Evolutionary conservation across 768 basidiomycete species (phyloP).

Genomic region (Mycena sanguinolenta): DNA sequence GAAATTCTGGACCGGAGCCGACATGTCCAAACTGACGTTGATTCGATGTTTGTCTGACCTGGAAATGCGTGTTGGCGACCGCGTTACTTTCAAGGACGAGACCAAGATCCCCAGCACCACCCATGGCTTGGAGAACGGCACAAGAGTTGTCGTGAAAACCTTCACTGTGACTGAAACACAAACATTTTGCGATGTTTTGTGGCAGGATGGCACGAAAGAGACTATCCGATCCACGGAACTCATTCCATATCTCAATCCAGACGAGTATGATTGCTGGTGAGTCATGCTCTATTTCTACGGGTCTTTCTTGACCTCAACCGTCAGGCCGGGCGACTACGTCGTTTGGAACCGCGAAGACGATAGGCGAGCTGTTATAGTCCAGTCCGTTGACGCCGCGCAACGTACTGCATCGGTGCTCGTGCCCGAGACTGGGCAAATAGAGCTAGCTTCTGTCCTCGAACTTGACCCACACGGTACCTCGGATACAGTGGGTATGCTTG

Average conservation of each 20-base stretch:
- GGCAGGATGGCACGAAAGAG: constrained; percentile 89
- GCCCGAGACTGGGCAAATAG: constrained; percentile 63
- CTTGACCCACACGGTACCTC: constrained; percentile 86
- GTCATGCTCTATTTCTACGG: constrained; percentile 40
- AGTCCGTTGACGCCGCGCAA: constrained; percentile 78
- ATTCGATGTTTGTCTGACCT: constrained; percentile 71
- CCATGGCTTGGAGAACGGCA: constrained; percentile 69
- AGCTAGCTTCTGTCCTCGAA: constrained; percentile 87
- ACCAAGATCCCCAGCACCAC: constrained; percentile 64
- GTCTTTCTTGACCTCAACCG: constrained; percentile 7
- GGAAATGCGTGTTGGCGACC: constrained; percentile 81
- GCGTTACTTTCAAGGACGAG: constrained; percentile 69
- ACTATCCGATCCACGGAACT: constrained; percentile 71
- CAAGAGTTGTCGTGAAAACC: constrained; percentile 61
- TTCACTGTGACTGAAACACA: constrained; percentile 78
- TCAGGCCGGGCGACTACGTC: constrained; percentile 93
- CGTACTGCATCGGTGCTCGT: constrained; percentile 79
- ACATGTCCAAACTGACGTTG: constrained; percentile 74
- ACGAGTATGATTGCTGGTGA: constrained; percentile 93
- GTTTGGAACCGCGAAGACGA: constrained; percentile 84
- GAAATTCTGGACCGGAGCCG: constrained; percentile 79
- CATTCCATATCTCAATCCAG: constrained; percentile 87
- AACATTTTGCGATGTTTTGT: constrained; percentile 80
- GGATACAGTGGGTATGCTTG: constrained; percentile 60
- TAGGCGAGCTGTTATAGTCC: constrained; percentile 78